Percentiles rank a stretch among this genome's conserved stretches.
These are phyloP conservation scores for Linum lewisii DNA, from an alignment of 345 rosid species.

Conservation along the genomic window DNA sequence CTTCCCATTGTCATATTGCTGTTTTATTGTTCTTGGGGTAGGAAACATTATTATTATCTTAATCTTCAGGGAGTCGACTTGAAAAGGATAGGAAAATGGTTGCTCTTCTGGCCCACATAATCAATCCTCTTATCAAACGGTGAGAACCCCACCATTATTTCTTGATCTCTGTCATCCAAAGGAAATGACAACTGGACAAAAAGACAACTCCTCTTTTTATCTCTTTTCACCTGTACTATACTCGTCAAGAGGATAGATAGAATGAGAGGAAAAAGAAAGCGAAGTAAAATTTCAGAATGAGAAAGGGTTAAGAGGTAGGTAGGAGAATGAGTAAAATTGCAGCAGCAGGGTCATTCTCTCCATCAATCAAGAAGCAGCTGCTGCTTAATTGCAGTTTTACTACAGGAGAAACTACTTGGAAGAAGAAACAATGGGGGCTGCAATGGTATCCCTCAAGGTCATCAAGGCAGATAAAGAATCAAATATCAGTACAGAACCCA, in stretches of 20 bases:
- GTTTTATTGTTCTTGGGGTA: no score
- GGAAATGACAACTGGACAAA: not conserved
- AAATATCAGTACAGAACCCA: conserved; percentile 28
- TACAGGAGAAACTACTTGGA: conserved; percentile 13
- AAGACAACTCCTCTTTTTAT: not conserved
- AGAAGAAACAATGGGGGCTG: conserved; percentile 24
- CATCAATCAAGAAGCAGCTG: not conserved
- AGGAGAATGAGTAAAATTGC: conserved; percentile 23
- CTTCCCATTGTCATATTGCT: no score
- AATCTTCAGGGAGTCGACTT: not conserved
- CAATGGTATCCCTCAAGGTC: conserved; percentile 10
- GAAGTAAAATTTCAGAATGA: not conserved
- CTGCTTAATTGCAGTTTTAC: conserved; percentile 13
- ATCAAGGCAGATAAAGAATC: conserved; percentile 17
- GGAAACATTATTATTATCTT: no score
- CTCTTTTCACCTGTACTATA: not conserved
- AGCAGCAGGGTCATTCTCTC: conserved; percentile 21
- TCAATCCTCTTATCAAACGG: not conserved
- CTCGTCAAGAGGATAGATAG: no score
- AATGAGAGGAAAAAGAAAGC: not conserved
- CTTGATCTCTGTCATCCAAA: not conserved
- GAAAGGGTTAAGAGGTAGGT: not conserved
- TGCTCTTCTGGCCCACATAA: not conserved
- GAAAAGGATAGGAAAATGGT: not conserved
- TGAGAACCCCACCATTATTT: not conserved